These are phyloP conservation scores for Rhizopus delemar DNA, from an alignment of 371 early-diverging fungal species.

Conservation along the genomic window DNA sequence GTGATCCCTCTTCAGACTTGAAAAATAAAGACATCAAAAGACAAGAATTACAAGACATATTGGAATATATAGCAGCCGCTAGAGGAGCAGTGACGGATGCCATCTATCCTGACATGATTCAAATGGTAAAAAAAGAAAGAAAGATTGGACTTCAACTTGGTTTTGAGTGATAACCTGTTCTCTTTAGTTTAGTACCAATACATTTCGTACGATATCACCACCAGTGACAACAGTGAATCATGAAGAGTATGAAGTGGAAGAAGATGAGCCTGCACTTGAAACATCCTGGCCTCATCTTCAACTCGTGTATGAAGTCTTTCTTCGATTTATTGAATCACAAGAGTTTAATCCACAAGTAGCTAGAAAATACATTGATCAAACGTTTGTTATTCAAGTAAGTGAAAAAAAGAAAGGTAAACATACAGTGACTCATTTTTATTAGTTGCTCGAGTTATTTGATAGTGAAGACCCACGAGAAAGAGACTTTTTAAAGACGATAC, in stretches of 20 bases:
- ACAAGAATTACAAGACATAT: slow-evolving; percentile 84
- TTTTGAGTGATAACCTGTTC: neutral
- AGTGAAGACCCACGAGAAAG: slow-evolving; percentile 98
- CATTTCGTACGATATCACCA: slow-evolving; percentile 94
- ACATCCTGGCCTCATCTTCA: slow-evolving; percentile 96
- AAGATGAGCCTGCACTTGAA: slow-evolving; percentile 95
- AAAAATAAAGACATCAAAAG: slow-evolving; percentile 95
- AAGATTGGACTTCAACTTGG: neutral
- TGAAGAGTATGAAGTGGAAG: slow-evolving; percentile 86
- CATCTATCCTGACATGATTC: slow-evolving; percentile 90
- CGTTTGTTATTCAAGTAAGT: slow-evolving; percentile 41
- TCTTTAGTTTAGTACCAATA: slow-evolving; percentile 79
- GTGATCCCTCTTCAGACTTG: slow-evolving; percentile 81
- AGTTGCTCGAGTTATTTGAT: slow-evolving; percentile 94
- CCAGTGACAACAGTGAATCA: slow-evolving; percentile 74
- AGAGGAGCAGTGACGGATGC: slow-evolving; percentile 83
- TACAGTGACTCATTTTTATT: slow-evolving; percentile 34
- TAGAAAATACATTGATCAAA: slow-evolving; percentile 37
- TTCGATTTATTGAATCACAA: slow-evolving; percentile 92
- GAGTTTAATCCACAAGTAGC: slow-evolving; percentile 94
- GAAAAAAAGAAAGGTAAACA: slow-evolving; percentile 17
- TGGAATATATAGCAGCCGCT: slow-evolving; percentile 88
- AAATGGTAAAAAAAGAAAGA: slow-evolving; percentile 71
- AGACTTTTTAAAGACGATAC: slow-evolving; percentile 95
- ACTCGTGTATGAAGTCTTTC: slow-evolving; percentile 94